Evolutionary conservation across 1,284 basidiomycete species (phyloP).

Genomic region (Thecaphora thlaspeos): DNA sequence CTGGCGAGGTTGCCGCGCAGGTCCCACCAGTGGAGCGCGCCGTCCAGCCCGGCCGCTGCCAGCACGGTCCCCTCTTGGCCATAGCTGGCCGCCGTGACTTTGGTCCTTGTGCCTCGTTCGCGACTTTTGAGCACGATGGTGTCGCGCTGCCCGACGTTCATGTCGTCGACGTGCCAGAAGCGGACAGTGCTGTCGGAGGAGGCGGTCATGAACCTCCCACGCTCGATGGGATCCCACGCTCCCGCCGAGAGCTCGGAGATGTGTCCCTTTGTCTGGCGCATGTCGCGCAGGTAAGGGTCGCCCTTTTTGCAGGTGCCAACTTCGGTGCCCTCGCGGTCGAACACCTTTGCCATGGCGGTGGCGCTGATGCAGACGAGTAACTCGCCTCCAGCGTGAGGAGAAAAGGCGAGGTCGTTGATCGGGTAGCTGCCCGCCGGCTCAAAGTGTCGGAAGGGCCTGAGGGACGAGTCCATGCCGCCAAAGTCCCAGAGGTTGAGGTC

Average conservation of each 20-base stretch:
- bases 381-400: conserved; percentile 7
- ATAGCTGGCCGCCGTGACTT: conserved; percentile 67
- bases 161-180: conserved; percentile 91
- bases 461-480: conserved; percentile 84
- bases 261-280: conserved; percentile 94
- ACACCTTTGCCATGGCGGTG: conserved; percentile 82
- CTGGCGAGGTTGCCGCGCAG: conserved; percentile 80
- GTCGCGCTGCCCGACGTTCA: conserved; percentile 76
- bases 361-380: conserved; percentile 67
- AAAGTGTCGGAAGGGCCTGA: conserved; percentile 92
- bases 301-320: conserved; percentile 71
- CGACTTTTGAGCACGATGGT: conserved; percentile 96
- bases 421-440: conserved; percentile 85
- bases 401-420: conserved; percentile 44
- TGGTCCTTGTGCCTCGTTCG: conserved; percentile 89
- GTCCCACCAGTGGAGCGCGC: conserved; percentile 88
- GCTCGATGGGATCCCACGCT: conserved; percentile 83
- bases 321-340: conserved; percentile 61
- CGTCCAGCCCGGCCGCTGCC: conserved; percentile 76
- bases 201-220: conserved; percentile 80
- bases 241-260: conserved; percentile 87
- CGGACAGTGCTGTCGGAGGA: conserved; percentile 93
- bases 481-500: conserved; percentile 99
- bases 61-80: conserved; percentile 19
- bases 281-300: conserved; percentile 95